Base-by-base conservation (phyloP, 371 early-diverging fungal genomes). In the Rhizopus delemar region DNA sequence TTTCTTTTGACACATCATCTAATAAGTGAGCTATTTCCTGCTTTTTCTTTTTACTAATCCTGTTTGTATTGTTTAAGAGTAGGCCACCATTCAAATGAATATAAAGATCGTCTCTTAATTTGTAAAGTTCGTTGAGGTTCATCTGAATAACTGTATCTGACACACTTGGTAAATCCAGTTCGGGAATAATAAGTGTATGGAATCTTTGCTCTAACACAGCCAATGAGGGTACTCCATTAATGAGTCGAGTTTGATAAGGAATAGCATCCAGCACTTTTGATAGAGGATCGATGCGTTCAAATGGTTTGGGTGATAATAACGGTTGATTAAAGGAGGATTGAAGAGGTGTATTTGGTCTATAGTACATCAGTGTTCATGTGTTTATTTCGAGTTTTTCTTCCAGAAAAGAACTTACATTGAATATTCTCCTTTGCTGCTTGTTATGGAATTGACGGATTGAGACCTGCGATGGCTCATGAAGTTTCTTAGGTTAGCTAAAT, bases 1-100 rank as follows among this genome's bases (percentile, higher is more conserved):
- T 84, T 49, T 90, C 90, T 50, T 81, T 78, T 9, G 72, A 70
- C n/a, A 90, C 80, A 50, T 80, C 72, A 53, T 87, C 88, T 56
- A 92, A 51, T n/a, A 91, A 67, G 39, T 77, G 70, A 34, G 70
- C 58, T 22, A 86, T 78, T 38, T 75, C 75, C 43, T 56, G 62
- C 64, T 72, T 75, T 63, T 73, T 81, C 66, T 71, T 70, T 67
- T 68, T 73, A 7, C 74, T 72, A 55, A 72, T 75, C 45, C 51
- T 53, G 1, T 66, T 68, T 5, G 55, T 57, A 22, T 56, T 65
- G 31, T 65, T 74, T 0, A 81, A 72, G 45, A 82, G 62, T 1
- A 80, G 69, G 13, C 81, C 80, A 57, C 82, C 84, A 55, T 82
- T 82, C 52, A 86, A 65, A 60, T 84, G 82, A 62, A 84, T 84